Evolutionary conservation across 352 stramenopile genomes (phyloP).

Genomic region (Phytophthora litchii): DNA sequence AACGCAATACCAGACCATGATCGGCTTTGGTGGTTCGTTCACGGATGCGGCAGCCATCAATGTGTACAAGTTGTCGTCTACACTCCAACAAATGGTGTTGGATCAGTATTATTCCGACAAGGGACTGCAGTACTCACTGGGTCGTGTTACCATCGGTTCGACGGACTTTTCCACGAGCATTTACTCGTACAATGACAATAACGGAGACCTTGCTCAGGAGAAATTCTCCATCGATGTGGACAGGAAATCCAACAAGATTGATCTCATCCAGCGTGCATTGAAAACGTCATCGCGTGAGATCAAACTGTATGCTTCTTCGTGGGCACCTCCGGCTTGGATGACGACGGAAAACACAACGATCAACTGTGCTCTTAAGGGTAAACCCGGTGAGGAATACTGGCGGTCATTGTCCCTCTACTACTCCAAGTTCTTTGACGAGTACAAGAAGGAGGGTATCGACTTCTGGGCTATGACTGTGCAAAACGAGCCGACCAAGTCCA

Average conservation of each 20-base stretch:
- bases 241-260: conserved; percentile 71
- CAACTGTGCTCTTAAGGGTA: conserved; percentile 62
- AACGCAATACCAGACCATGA: conserved; percentile 74
- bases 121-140: conserved; percentile 87
- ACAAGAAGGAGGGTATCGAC: conserved; percentile 71
- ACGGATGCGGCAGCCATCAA: conserved; percentile 90
- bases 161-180: conserved; percentile 87
- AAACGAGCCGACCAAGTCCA: conserved; percentile 81
- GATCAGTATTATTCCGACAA: conserved; percentile 87
- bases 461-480: conserved; percentile 89
- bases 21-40: conserved; percentile 92
- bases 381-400: conserved; percentile 72
- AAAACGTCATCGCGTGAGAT: conserved; percentile 44
- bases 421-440: conserved; percentile 87
- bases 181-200: conserved; percentile 91
- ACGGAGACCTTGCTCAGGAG: conserved; percentile 62
- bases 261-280: conserved; percentile 79
- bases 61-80: conserved; percentile 77
- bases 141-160: conserved; percentile 91
- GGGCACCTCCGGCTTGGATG: conserved; percentile 89
- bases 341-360: conserved; percentile 67
- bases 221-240: conserved; percentile 81
- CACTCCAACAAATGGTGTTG: conserved; percentile 84
- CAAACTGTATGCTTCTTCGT: conserved; percentile 85
- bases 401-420: conserved; percentile 86